A percentile compares a stretch with the other conserved stretches of the same genome.
Evolutionary conservation across 768 basidiomycete genomes (phyloP).

Genomic region (Suillus brevipes): DNA sequence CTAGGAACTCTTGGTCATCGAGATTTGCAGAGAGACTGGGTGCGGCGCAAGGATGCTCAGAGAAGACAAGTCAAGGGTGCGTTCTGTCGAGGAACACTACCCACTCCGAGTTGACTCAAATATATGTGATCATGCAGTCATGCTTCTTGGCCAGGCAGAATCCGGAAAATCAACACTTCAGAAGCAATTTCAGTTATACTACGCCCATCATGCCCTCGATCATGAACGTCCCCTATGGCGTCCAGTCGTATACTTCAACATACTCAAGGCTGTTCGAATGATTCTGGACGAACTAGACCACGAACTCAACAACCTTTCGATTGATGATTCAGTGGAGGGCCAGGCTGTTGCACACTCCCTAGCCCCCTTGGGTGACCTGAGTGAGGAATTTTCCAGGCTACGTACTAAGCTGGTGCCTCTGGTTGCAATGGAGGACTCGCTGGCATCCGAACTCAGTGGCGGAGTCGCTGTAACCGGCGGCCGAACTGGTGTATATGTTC

Average conservation of each 20-base stretch:
- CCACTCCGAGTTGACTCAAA: slow-evolving; percentile 11
- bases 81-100: slow-evolving; percentile 5
- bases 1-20: neutral
- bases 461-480: slow-evolving; percentile 64
- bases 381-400: slow-evolving; percentile 50
- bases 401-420: slow-evolving; percentile 61
- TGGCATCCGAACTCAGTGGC: slow-evolving; percentile 67
- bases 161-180: slow-evolving; percentile 83
- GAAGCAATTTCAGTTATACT: slow-evolving; percentile 83
- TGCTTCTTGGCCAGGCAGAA: slow-evolving; percentile 79
- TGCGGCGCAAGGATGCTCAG: slow-evolving; percentile 45
- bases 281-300: slow-evolving; percentile 71
- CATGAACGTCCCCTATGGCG: slow-evolving; percentile 74
- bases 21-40: slow-evolving; percentile 46
- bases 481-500: slow-evolving; percentile 63
- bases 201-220: slow-evolving; percentile 69
- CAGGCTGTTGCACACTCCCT: slow-evolving; percentile 33
- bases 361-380: slow-evolving; percentile 35
- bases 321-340: slow-evolving; percentile 31
- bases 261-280: slow-evolving; percentile 76
- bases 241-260: slow-evolving; percentile 80
- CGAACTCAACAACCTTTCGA: slow-evolving; percentile 42
- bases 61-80: slow-evolving; percentile 56
- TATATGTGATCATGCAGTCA: slow-evolving; percentile 41
- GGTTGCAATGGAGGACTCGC: slow-evolving; percentile 62